Evolutionary conservation across 2,329 filamentous ascomycete genomes (phyloP).

Genomic region (Fusarium tjaetaba): DNA sequence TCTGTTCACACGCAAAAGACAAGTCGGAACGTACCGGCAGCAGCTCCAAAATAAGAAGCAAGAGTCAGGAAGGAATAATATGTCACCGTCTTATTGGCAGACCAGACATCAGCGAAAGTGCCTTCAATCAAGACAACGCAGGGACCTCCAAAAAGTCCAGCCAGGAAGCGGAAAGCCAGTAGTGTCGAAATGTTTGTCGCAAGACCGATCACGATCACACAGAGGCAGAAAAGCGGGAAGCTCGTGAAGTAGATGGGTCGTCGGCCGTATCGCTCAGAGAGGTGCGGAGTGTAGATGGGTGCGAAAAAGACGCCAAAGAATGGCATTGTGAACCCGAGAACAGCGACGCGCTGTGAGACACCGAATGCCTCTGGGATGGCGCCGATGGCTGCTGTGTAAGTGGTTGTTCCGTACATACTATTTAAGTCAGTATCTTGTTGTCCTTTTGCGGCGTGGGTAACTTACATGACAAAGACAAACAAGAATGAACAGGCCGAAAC

Average conservation of each 20-base stretch:
- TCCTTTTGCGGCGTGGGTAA: fast-evolving
- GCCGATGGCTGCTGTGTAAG: background rate
- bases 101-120: background rate
- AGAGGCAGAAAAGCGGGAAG: background rate
- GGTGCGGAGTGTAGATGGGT: background rate
- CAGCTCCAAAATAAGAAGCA: background rate
- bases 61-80: constrained; percentile 1
- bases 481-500: background rate
- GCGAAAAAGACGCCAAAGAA: constrained; percentile 2
- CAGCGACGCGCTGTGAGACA: background rate
- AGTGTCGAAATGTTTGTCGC: background rate
- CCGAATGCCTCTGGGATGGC: background rate
- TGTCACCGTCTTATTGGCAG: background rate
- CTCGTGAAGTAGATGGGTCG: background rate
- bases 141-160: background rate
- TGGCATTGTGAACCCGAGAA: background rate
- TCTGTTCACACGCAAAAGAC: fast-evolving
- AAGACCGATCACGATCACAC: background rate
- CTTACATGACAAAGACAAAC: background rate
- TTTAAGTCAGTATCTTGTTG: background rate
- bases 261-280: background rate
- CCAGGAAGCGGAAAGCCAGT: background rate
- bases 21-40: background rate
- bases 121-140: background rate
- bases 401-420: background rate